Base-by-base conservation (phyloP, 1,284 basidiomycete species). In the Cryptococcus hybrid region DNA sequence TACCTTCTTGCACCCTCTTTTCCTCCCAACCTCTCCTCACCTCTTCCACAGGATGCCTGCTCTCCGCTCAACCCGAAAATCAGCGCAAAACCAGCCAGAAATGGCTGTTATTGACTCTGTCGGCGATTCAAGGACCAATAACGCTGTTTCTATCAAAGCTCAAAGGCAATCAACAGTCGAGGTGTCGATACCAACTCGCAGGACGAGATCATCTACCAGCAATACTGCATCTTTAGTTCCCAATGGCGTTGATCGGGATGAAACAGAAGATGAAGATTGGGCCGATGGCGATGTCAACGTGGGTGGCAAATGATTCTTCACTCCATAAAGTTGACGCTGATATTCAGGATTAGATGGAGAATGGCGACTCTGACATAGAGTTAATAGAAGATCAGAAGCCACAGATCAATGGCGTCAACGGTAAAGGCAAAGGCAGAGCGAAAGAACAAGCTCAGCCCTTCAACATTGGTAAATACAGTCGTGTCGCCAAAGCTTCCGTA, bases 361-460 rank as follows among this genome's bases (percentile, higher is more conserved):
- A 42, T 42, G 40, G 15, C 3, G 15, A 5, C 3, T 11, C 11
- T 15, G 40, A 42, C 11, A 42, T 42, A 12, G 40, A 42, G 11
- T 5, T 15, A 15, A 3, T 42, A 3, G 11, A 12, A 42, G 40
- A 42, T 42, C 11, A 11, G 5, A 42, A 42, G 5, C 40, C 40
- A 11, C 9, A 48, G 15, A 48, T 48, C 5, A 48, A 48, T 35
- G 47, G 47, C 18, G 47, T 35, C 72, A 93, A 94, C 1, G 79
- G 84, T 54, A 88, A 92, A 59, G 94, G 94, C 3, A 80, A 93
- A 83, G 88, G 89, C 48, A 89, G 88, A 70, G 88, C 83, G 0
- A 76, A 75, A 6, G 63, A 79, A 0, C 78, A 87, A 0, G 83
- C 56, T 81, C 68, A 65, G 46, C 68, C 68, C 8, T 70, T 68